Percentiles rank a stretch among this genome's conserved stretches.
These are phyloP conservation scores for Trypanosoma congolense DNA, from an alignment of 208 protist genomes.

Conservation along the genomic window DNA sequence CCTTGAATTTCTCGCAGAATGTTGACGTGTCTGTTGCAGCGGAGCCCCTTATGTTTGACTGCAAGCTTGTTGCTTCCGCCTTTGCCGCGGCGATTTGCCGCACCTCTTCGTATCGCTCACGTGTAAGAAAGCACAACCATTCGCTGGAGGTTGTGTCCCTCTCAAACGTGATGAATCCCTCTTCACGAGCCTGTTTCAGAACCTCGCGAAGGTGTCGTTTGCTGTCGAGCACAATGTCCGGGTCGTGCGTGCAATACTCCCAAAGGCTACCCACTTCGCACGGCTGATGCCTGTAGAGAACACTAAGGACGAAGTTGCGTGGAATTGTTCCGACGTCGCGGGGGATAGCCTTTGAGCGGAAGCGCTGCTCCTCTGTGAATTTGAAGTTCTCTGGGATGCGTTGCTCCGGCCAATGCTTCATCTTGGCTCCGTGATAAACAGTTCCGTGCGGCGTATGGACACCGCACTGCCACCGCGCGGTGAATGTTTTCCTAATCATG, in stretches of 20 bases:
- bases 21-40: slow-evolving; percentile 59
- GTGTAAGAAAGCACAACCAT: slow-evolving; percentile 75
- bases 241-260: slow-evolving; percentile 73
- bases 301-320: slow-evolving; percentile 80
- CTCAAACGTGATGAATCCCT: slow-evolving; percentile 87
- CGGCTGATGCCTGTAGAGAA: slow-evolving; percentile 87
- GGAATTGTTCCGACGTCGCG: slow-evolving; percentile 82
- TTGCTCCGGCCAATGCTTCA: slow-evolving; percentile 80
- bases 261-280: slow-evolving; percentile 82
- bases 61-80: slow-evolving; percentile 32
- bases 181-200: slow-evolving; percentile 76
- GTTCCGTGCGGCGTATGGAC: slow-evolving; percentile 61
- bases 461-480: slow-evolving; percentile 57
- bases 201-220: slow-evolving; percentile 88
- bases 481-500: slow-evolving; percentile 34
- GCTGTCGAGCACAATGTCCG: slow-evolving; percentile 85
- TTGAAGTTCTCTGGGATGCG: slow-evolving; percentile 72
- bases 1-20: slow-evolving; percentile 49
- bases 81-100: slow-evolving; percentile 47
- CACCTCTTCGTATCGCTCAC: slow-evolving; percentile 86
- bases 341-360: slow-evolving; percentile 68
- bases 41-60: slow-evolving; percentile 46
- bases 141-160: slow-evolving; percentile 52
- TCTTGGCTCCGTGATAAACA: slow-evolving; percentile 59
- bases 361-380: slow-evolving; percentile 74